Evolutionary conservation across 75 land plant genomes (phyloP), one percentile per base, ranked within the genome.

Genomic region (Gnetum montanum): DNA sequence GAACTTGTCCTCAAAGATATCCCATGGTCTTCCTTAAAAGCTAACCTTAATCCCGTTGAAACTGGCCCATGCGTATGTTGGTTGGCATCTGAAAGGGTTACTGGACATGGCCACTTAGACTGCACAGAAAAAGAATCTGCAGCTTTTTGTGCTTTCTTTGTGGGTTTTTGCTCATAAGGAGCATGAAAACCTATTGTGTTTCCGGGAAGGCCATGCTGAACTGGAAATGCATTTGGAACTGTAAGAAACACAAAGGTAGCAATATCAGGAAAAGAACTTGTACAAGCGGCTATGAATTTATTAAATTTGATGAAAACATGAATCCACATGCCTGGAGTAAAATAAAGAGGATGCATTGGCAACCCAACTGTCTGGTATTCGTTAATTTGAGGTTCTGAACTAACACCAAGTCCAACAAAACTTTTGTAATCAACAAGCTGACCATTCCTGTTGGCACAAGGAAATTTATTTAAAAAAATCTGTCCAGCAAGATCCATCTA

Each of bases 11-110:
- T n/a, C n/a, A n/a, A n/a, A 6, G 69, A 66, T 15, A 33, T 62
- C 10, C 43, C 31, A 22, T 60, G 31, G 5, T 62, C 70, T 30
- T 68, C 68, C 43, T 68, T 57, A 36, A 68, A 68, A 13, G 70
- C 49, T 18, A 68, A 67, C 6, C 58, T 57, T 29, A 68, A 36
- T 8, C 70, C 70, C 0, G 70, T 51, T 19, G 70, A 66, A 2
- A 66, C 69, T 19, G 64, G 16, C 24, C 43, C 43, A 40, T 15
- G 43, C 13, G 43, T 16, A 13, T 40, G 43, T 40, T 40, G 43
- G n/a, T 6, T 13, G 43, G n/a, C 16, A 13, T 40, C 43, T 40
- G 43, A 40, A 13, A 40, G n/a, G n/a, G 4, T 40, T 16, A 40
- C n/a, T 16, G n/a, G 4, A 40, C 16, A 40, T 40, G 43, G 43